phyloP scores from a whole-genome alignment of 1,139 yeast genomes.

The Magnusiomyces sp. region DNA sequence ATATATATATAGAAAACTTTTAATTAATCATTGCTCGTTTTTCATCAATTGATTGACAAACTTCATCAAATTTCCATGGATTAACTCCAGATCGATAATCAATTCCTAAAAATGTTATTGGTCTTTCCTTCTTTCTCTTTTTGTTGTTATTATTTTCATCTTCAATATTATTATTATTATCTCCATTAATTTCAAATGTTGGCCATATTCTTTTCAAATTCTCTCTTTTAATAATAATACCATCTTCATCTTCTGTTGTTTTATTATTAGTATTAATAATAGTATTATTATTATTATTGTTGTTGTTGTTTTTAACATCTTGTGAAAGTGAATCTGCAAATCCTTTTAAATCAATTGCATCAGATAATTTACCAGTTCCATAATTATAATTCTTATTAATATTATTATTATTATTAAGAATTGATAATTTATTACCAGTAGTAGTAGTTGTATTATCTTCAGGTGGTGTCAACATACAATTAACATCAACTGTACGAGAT shows the following conservation, averaged over 20 bases:
- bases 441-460: not conserved
- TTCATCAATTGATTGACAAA: not conserved
- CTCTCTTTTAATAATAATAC: not conserved
- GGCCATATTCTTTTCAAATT: no score
- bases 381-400: not conserved
- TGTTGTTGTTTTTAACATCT: not conserved
- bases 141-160: not conserved
- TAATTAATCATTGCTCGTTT: not conserved
- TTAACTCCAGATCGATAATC: not conserved
- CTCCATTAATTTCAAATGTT: not conserved
- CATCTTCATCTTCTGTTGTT: not conserved
- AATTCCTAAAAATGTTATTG: slow-evolving; percentile 1
- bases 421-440: not conserved
- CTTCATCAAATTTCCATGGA: slow-evolving; percentile 4
- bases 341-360: no score
- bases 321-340: no score
- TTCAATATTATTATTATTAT: not conserved
- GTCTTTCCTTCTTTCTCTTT: not conserved
- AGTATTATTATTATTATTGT: not conserved
- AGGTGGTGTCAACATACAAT: slow-evolving; percentile 3
- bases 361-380: no score
- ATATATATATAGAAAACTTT: no score
- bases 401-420: no score
- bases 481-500: not conserved
- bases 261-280: not conserved